These are phyloP conservation scores for Fusarium redolens DNA, from an alignment of 2,329 filamentous ascomycete genomes.

Conservation along the genomic window DNA sequence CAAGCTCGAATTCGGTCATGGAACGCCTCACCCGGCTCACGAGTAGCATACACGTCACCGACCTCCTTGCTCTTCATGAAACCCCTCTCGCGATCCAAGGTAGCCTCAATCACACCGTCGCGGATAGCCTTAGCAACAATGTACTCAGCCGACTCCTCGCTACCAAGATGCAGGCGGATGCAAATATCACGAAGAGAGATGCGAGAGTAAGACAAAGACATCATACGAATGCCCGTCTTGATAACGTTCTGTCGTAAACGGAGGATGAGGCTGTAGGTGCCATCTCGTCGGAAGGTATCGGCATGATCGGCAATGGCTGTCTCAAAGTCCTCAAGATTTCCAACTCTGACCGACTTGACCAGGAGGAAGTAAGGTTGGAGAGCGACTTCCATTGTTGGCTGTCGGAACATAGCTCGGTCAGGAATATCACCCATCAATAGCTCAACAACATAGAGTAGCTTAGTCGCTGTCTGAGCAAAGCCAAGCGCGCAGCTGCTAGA, in stretches of 20 bases:
- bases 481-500: conserved; percentile 89
- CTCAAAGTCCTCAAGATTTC: conserved; percentile 93
- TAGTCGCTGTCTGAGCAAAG: conserved; percentile 95
- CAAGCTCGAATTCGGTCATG: conserved; percentile 96
- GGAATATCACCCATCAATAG: conserved; percentile 98
- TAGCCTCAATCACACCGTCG: conserved; percentile 96
- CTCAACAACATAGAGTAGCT: conserved; percentile 96
- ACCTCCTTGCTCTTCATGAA: conserved; percentile 99
- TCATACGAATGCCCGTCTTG: conserved; percentile 99
- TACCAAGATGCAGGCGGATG: conserved; percentile 91
- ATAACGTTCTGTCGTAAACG: conserved; percentile 98
- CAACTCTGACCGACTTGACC: conserved; percentile 95
- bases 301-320: conserved; percentile 84
- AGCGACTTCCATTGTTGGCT: conserved; percentile 85
- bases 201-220: conserved; percentile 96
- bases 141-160: conserved; percentile 97
- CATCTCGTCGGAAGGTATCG: conserved; percentile 89
- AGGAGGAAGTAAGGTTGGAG: conserved; percentile 94
- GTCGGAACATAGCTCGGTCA: conserved; percentile 92
- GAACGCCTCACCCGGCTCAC: conserved; percentile 96
- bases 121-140: conserved; percentile 99
- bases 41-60: conserved; percentile 94
- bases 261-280: conserved; percentile 94
- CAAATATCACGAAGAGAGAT: conserved; percentile 98
- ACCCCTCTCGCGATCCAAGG: conserved; percentile 90